Evolutionary conservation across 139 green algal genomes (phyloP).

Genomic region (Auxenochlorella pyrenoidosa): DNA sequence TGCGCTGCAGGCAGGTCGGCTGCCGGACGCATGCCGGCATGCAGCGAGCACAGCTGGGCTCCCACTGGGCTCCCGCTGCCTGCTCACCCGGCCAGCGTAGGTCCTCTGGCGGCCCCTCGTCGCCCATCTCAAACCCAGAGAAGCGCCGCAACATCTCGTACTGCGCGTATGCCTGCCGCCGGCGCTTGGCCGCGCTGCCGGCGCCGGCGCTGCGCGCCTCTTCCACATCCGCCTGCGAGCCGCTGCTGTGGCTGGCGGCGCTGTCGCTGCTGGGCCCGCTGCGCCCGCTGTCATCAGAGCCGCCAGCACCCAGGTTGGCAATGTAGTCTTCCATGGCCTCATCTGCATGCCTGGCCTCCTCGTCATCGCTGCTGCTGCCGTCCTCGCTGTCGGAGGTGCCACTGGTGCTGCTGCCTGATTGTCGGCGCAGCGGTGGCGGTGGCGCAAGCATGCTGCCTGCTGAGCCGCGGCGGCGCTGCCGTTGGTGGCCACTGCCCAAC

Average conservation of each 20-base stretch:
- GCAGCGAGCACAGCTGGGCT: background rate
- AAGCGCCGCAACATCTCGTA: conserved; percentile 26
- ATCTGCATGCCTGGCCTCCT: background rate
- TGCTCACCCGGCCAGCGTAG: conserved; percentile 22
- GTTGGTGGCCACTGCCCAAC: background rate
- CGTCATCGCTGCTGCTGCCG: background rate
- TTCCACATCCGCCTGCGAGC: conserved; percentile 18
- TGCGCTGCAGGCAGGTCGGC: background rate
- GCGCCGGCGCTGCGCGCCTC: background rate
- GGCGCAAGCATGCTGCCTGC: background rate
- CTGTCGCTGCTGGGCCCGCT: background rate
- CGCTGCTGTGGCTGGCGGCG: conserved; percentile 18
- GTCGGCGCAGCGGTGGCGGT: background rate
- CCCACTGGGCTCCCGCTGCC: background rate
- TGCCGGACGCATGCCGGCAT: too few relatives aligned
- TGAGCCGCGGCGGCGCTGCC: background rate
- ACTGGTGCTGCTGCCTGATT: background rate
- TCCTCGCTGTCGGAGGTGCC: background rate
- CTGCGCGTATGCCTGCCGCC: background rate
- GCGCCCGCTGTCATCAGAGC: background rate
- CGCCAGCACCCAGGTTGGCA: background rate
- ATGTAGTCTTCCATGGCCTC: conserved; percentile 12
- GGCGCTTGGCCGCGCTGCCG: conserved; percentile 22
- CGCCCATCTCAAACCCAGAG: conserved; percentile 14
- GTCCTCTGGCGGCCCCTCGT: conserved; percentile 23